Evolutionary conservation across 2,329 filamentous ascomycete genomes (phyloP), one percentile per base, ranked within the genome.

Genomic region (Paraphaeosphaeria sporulosa): DNA sequence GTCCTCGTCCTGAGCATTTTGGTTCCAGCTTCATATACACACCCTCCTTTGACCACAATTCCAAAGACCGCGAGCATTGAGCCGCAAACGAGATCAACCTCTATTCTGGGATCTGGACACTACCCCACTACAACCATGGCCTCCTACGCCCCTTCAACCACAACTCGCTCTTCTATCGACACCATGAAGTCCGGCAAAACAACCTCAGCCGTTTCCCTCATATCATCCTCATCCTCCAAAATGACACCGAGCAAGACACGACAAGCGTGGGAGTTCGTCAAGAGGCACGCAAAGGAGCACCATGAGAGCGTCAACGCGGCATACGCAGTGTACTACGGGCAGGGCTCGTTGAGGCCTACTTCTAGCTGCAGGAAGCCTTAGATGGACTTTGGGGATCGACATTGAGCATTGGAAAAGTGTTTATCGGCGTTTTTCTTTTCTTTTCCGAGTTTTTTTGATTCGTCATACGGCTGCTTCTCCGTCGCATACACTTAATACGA

Each of bases 391-490:
- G 30, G 5, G 30, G 30, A 8, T 4, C 50, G 66, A 63, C 13
- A 69, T 61, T 32, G 68, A 70, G 54, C 68, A 70, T 54, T 65
- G 65, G 50, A 57, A 62, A 56, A 63, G 61, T 53, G 65, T 69
- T n/a, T n/a, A n/a, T n/a, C n/a, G n/a, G n/a, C n/a, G n/a, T n/a
- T n/a, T n/a, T n/a, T n/a, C n/a, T n/a, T n/a, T n/a, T n/a, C n/a
- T n/a, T n/a, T n/a, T n/a, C n/a, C n/a, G n/a, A n/a, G n/a, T n/a
- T n/a, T n/a, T n/a, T n/a, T n/a, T n/a, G n/a, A n/a, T n/a, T n/a
- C n/a, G n/a, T n/a, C n/a, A n/a, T n/a, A n/a, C n/a, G n/a, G n/a
- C n/a, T n/a, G n/a, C n/a, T n/a, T n/a, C n/a, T n/a, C n/a, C n/a
- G 25, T 27, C 25, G 25, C 25, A 27, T 27, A 27, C 6, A 27